phyloP scores from a whole-genome alignment of 2,329 filamentous ascomycete species.

The Rutstroemia sp. region DNA sequence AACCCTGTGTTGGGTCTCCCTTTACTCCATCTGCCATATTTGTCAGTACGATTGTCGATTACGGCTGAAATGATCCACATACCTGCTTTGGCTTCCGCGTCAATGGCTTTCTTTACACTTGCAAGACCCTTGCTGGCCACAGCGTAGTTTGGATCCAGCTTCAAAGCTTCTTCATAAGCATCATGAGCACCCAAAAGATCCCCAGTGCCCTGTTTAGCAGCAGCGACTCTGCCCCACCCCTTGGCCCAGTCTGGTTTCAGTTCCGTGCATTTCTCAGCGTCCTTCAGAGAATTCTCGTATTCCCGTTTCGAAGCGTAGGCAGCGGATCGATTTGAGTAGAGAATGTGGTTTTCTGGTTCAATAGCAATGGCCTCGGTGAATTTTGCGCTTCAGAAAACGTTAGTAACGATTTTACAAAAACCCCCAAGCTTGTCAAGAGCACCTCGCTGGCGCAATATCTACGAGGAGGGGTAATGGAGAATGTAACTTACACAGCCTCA shows the following conservation, averaged over 20 bases:
- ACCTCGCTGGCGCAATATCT: no score
- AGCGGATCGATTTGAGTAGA: slow-evolving; percentile 94
- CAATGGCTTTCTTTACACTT: slow-evolving; percentile 80
- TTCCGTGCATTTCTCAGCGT: slow-evolving; percentile 89
- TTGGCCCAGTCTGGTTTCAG: slow-evolving; percentile 98
- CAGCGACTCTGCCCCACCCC: slow-evolving; percentile 89
- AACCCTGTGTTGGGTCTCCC: slow-evolving; percentile 62
- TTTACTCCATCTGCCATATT: slow-evolving; percentile 32
- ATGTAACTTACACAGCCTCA: slow-evolving; percentile 74
- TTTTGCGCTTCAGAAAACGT: slow-evolving; percentile 59
- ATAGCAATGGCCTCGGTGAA: slow-evolving; percentile 89
- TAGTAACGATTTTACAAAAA: slow-evolving; percentile 5
- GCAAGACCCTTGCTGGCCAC: slow-evolving; percentile 85
- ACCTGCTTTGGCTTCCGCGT: slow-evolving; percentile 57
- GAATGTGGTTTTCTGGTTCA: slow-evolving; percentile 86
- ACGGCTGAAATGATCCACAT: slow-evolving; percentile 11
- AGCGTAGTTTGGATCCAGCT: slow-evolving; percentile 84
- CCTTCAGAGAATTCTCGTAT: slow-evolving; percentile 74
- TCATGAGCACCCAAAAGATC: slow-evolving; percentile 81
- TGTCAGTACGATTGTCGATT: slow-evolving; percentile 13
- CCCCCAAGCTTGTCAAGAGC: no score
- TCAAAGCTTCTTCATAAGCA: slow-evolving; percentile 90
- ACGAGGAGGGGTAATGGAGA: slow-evolving; percentile 2
- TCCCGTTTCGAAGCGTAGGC: slow-evolving; percentile 83
- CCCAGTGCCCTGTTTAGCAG: slow-evolving; percentile 79